Evolutionary conservation across 176 grass and related monocot genomes (phyloP), one percentile per base, ranked within the genome.

Genomic region (Panicum miliaceum): DNA sequence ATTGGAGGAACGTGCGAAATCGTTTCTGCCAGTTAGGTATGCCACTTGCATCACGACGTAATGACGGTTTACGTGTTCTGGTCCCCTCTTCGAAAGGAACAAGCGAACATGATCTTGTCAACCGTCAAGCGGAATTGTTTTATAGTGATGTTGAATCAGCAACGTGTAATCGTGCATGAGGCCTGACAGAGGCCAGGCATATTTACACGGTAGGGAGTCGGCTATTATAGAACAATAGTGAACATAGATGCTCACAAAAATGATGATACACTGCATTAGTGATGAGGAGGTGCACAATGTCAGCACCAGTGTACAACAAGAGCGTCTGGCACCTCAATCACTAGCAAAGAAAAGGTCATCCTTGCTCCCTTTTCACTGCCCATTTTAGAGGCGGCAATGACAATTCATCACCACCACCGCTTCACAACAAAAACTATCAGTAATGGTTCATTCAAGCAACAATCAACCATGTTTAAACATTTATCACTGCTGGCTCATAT

Each of bases 1-100:
- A 65, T 65, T 88, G 81, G 74, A 64, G 9, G 46, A 66, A 84
- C 20, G 59, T 88, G 75, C 75, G 67, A 20, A 58, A 57, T 64
- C 46, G 13, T 67, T 79, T 66, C 37, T 57, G 67, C 16, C 50
- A 29, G 40, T 42, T 79, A 59, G 62, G 38, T 67, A 26, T 8
- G 5, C 27, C 23, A 20, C 14, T 79, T 82, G 3, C 64, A 27
- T 69, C 35, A 62, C 41, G 29, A 32, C 29, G 29, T 32, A 47
- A 36, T 15, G 8, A 86, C 46, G 9, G 32, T 72, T 62, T 42
- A 52, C 3, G 9, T 57, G 60, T 1, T 8, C 12, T 81, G 78
- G 70, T 82, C 64, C 86, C 71, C 52, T 53, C 57, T 32, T 34
- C 23, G 12, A 54, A 62, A 42, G 18, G 45, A n/a, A 66, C 25